These are phyloP conservation scores for Paramecium biaurelia DNA, from an alignment of 73 alveolate species.

Conservation along the genomic window DNA sequence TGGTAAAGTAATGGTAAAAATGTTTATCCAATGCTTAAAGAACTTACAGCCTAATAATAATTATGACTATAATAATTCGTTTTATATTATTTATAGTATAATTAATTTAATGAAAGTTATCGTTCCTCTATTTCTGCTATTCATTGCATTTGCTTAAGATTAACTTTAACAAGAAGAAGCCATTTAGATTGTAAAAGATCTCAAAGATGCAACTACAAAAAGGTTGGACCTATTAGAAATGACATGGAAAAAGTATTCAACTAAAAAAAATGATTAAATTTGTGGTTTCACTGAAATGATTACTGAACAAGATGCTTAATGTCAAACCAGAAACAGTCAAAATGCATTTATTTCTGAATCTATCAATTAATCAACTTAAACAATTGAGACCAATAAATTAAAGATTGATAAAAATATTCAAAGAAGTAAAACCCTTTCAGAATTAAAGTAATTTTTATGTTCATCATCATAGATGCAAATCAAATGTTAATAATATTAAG, in stretches of 20 bases:
- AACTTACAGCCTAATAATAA: conserved; percentile 63
- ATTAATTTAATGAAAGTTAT: not conserved
- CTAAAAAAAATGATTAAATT: not conserved
- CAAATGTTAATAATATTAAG: not conserved
- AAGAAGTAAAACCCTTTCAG: not conserved
- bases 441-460: not conserved
- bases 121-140: not conserved
- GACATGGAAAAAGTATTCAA: not conserved
- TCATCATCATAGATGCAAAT: not conserved
- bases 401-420: not conserved
- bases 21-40: conserved; percentile 86
- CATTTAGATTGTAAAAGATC: not conserved
- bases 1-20: conserved; percentile 86
- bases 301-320: not conserved
- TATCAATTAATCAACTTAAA: not conserved
- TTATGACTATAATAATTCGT: not conserved
- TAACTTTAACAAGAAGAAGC: not conserved
- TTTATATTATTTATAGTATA: not conserved
- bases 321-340: not conserved
- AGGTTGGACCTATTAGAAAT: not conserved
- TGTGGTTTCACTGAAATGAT: not conserved
- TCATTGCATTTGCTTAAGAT: not conserved
- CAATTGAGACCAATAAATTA: not conserved
- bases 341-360: not conserved
- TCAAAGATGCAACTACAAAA: not conserved